phyloP scores from a whole-genome alignment of 1,284 basidiomycete species.

The Phlebopus sp. region DNA sequence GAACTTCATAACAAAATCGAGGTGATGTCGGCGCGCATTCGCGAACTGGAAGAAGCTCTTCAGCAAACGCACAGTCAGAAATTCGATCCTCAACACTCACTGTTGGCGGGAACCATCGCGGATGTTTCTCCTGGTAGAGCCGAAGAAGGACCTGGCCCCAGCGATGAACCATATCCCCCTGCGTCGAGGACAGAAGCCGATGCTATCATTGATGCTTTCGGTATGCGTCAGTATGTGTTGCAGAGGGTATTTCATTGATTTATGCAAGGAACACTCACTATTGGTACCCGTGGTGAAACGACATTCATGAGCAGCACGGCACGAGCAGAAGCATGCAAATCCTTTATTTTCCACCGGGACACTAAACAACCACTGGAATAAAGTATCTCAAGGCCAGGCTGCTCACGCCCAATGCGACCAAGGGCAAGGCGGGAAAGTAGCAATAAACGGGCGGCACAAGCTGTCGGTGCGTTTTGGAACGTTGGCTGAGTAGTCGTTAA shows the following conservation, averaged over 20 bases:
- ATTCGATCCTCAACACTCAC: slow-evolving; percentile 45
- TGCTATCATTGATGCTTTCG: slow-evolving; percentile 54
- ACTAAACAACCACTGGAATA: slow-evolving; percentile 2
- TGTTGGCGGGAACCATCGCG: slow-evolving; percentile 31
- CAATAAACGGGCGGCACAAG: no score
- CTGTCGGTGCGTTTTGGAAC: no score
- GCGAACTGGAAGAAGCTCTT: slow-evolving; percentile 58
- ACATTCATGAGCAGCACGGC: slow-evolving; percentile 62
- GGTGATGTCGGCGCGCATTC: slow-evolving; percentile 49
- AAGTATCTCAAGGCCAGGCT: slow-evolving; percentile 58
- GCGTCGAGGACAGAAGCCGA: slow-evolving; percentile 38
- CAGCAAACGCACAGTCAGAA: slow-evolving; percentile 44
- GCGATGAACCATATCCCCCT: neutral
- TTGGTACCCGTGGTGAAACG: slow-evolving; percentile 52
- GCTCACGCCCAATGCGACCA: no score
- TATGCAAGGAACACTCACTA: slow-evolving; percentile 54
- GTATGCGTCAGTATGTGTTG: slow-evolving; percentile 30
- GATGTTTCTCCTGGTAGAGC: slow-evolving; percentile 22
- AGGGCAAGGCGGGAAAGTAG: no score
- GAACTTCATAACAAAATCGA: slow-evolving; percentile 66
- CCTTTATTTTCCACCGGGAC: neutral
- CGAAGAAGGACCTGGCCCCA: neutral
- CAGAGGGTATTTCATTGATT: neutral
- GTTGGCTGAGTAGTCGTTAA: no score
- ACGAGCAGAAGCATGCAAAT: slow-evolving; percentile 52